These are phyloP conservation scores for Phaseolus lunatus DNA, from an alignment of 306 rosid species.

Conservation along the genomic window DNA sequence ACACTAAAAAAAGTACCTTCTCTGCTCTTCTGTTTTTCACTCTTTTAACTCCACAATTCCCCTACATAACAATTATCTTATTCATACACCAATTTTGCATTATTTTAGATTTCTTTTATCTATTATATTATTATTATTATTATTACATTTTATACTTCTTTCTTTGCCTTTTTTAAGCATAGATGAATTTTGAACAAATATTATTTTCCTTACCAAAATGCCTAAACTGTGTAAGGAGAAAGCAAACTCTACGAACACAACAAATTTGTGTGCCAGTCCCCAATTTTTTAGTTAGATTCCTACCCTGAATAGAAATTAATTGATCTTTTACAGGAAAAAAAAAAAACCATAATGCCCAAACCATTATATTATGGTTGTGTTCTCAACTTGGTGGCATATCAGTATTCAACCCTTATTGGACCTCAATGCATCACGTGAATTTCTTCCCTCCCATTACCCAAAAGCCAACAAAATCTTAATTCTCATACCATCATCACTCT, in stretches of 20 bases:
- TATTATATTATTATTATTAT: too few species aligned
- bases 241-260: too few species aligned
- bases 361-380: not conserved
- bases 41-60: not conserved
- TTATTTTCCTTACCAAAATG: not conserved
- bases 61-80: not conserved
- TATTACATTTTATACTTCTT: not conserved
- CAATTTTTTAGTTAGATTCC: too few species aligned
- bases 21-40: not conserved
- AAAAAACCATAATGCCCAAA: not conserved
- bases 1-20: not conserved
- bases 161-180: not conserved
- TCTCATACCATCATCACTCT: not conserved
- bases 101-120: not conserved
- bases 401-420: not conserved
- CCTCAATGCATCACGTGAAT: slow-evolving; percentile 4
- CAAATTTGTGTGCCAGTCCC: too few species aligned
- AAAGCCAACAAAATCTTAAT: not conserved
- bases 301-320: too few species aligned
- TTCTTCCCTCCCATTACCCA: not conserved
- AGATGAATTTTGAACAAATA: not conserved
- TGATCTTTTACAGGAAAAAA: too few species aligned
- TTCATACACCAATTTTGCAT: not conserved
- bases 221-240: not conserved
- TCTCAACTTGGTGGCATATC: not conserved